Conservation (phyloP, 208 protist genomes). For the Leishmania tarentolae region DNA sequence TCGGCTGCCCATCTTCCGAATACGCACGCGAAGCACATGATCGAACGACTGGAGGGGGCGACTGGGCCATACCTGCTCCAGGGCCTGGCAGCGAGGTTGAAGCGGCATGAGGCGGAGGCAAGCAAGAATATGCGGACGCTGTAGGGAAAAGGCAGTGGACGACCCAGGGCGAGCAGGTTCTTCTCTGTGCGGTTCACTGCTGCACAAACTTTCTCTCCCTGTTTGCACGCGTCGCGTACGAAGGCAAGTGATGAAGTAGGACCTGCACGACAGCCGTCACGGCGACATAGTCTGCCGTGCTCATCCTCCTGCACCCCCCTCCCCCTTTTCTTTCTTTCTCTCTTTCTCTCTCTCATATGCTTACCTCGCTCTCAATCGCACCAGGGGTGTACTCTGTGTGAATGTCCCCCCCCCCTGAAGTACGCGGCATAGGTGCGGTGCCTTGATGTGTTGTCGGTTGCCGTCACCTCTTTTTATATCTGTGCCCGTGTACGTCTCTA, state of each 20-base stretch:
- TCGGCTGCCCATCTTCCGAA: slow-evolving; percentile 4
- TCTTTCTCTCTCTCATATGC: not conserved
- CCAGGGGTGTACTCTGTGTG: not conserved
- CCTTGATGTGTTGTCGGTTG: not conserved
- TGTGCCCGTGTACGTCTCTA: not conserved
- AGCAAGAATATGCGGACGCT: not conserved
- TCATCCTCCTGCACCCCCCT: not conserved
- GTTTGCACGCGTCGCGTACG: not conserved
- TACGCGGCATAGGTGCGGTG: not conserved
- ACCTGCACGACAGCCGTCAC: not conserved
- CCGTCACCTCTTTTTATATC: not conserved
- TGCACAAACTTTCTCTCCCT: not conserved
- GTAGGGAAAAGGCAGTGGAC: not conserved
- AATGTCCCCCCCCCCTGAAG: not conserved
- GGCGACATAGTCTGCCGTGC: not conserved
- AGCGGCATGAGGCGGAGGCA: not conserved
- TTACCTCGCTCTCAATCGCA: not conserved
- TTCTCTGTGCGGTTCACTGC: not conserved
- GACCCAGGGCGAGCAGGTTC: not conserved
- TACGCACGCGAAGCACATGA: slow-evolving; percentile 7
- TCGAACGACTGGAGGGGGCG: slow-evolving; percentile 20
- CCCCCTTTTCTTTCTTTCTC: too few species aligned
- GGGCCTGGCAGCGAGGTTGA: slow-evolving; percentile 4
- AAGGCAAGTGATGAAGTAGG: not conserved
- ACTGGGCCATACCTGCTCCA: slow-evolving; percentile 26